These are phyloP conservation scores for Porodaedalea pini DNA, from an alignment of 1,284 basidiomycete genomes.

Conservation along the genomic window DNA sequence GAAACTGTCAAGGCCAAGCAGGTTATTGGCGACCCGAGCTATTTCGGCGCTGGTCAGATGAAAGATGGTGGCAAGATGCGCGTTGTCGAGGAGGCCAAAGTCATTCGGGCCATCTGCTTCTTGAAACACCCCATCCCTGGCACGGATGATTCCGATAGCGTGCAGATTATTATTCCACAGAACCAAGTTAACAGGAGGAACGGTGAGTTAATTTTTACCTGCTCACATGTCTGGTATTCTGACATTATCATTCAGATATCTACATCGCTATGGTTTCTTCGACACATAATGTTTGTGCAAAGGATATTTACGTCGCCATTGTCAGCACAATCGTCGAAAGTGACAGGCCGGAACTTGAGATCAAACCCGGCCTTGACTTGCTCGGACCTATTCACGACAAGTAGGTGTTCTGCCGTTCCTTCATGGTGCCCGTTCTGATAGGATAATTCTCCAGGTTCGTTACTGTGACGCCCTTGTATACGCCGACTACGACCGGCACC, in stretches of 20 bases:
- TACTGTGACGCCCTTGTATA: constrained; percentile 84
- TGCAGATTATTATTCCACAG: constrained; percentile 98
- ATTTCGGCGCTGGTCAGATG: constrained; percentile 78
- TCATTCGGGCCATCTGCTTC: constrained; percentile 96
- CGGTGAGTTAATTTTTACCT: constrained; percentile 51
- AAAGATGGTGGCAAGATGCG: constrained; percentile 74
- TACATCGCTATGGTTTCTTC: constrained; percentile 97
- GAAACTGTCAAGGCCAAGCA: constrained; percentile 98
- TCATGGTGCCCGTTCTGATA: constrained; percentile 1
- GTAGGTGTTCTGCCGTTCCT: constrained; percentile 43
- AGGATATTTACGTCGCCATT: constrained; percentile 93
- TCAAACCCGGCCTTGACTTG: constrained; percentile 86
- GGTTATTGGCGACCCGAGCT: constrained; percentile 97
- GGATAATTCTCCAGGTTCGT: constrained; percentile 68
- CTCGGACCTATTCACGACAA: constrained; percentile 95
- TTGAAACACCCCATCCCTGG: constrained; percentile 98
- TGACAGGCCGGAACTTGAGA: constrained; percentile 87
- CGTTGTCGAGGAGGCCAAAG: constrained; percentile 91
- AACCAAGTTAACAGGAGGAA: constrained; percentile 95
- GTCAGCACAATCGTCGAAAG: constrained; percentile 99
- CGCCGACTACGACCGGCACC: constrained; percentile 78
- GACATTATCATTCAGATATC: constrained; percentile 65
- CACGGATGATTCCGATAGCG: constrained; percentile 92
- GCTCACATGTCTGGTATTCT: constrained; percentile 19
- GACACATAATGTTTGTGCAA: constrained; percentile 96